Conservation (phyloP, 75 land plant genomes). For the Pseudotsuga menziesii region DNA sequence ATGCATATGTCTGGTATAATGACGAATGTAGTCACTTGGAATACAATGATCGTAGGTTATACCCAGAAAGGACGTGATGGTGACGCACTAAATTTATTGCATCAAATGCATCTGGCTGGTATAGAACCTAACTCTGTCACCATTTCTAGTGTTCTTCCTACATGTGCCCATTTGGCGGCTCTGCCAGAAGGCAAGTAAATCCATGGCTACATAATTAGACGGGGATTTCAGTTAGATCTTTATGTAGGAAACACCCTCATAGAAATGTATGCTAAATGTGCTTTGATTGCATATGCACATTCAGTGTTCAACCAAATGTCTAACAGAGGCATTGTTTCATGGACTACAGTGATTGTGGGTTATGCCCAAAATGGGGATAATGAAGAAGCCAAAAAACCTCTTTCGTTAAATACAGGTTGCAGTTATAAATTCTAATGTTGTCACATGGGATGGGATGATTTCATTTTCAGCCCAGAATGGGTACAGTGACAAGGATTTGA, state of each 20-base stretch:
- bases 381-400: slow-evolving; percentile 34
- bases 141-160: neutral
- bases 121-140: neutral
- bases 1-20: slow-evolving; percentile 26
- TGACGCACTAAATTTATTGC: slow-evolving; percentile 4
- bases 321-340: slow-evolving; percentile 41
- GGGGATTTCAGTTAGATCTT: neutral
- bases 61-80: slow-evolving; percentile 5
- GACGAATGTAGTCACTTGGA: slow-evolving; percentile 29
- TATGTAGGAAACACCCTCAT: slow-evolving; percentile 17
- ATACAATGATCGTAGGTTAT: slow-evolving; percentile 14
- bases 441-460: slow-evolving; percentile 63
- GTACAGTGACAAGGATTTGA: slow-evolving; percentile 23
- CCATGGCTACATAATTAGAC: too few relatives aligned
- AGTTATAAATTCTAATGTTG: slow-evolving; percentile 7
- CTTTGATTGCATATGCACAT: slow-evolving; percentile 6
- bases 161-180: slow-evolving; percentile 7
- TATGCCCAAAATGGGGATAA: slow-evolving; percentile 49
- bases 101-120: slow-evolving; percentile 5
- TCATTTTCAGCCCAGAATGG: slow-evolving; percentile 50
- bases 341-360: slow-evolving; percentile 46
- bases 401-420: slow-evolving; percentile 37
- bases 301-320: slow-evolving; percentile 17
- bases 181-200: slow-evolving; percentile 6
- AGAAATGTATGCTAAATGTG: slow-evolving; percentile 23